Percentiles rank a stretch among this genome's conserved stretches.
phyloP scores from a whole-genome alignment of 768 basidiomycete genomes.

The Epithele typhae region DNA sequence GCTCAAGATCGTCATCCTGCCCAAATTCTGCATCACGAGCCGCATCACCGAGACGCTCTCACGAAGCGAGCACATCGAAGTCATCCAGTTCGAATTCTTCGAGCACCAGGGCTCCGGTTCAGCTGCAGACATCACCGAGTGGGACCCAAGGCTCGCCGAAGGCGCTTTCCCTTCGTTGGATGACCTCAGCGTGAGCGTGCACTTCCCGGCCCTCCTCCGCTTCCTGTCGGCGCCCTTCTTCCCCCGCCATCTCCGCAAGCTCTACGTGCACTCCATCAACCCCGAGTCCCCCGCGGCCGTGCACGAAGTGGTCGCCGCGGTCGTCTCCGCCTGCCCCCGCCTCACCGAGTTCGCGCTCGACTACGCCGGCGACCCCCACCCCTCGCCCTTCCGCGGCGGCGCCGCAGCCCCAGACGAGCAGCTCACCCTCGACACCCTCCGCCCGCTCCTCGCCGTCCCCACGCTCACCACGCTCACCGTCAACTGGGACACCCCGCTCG shows the following conservation, averaged over 20 bases:
- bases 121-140: slow-evolving; percentile 38
- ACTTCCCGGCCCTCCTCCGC: slow-evolving; percentile 39
- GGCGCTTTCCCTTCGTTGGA: slow-evolving; percentile 51
- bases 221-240: slow-evolving; percentile 43
- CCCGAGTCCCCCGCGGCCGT: slow-evolving; percentile 41
- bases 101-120: slow-evolving; percentile 44
- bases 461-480: slow-evolving; percentile 31
- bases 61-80: slow-evolving; percentile 35
- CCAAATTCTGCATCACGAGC: slow-evolving; percentile 48
- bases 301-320: slow-evolving; percentile 36
- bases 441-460: slow-evolving; percentile 31
- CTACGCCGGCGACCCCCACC: slow-evolving; percentile 7
- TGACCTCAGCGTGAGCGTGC: slow-evolving; percentile 46
- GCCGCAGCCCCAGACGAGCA: slow-evolving; percentile 15
- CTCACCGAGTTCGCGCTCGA: slow-evolving; percentile 41
- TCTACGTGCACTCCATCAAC: slow-evolving; percentile 48
- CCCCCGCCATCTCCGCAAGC: slow-evolving; percentile 44
- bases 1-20: slow-evolving; percentile 45
- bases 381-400: slow-evolving; percentile 3
- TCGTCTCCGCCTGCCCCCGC: slow-evolving; percentile 45
- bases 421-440: slow-evolving; percentile 32
- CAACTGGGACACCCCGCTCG: slow-evolving; percentile 22
- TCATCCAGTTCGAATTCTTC: slow-evolving; percentile 53
- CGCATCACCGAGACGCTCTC: slow-evolving; percentile 44
- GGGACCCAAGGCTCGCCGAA: slow-evolving; percentile 39